Evolutionary conservation across 1,284 basidiomycete species (phyloP), one percentile per base, ranked within the genome.

Genomic region (Pholiota adiposa): DNA sequence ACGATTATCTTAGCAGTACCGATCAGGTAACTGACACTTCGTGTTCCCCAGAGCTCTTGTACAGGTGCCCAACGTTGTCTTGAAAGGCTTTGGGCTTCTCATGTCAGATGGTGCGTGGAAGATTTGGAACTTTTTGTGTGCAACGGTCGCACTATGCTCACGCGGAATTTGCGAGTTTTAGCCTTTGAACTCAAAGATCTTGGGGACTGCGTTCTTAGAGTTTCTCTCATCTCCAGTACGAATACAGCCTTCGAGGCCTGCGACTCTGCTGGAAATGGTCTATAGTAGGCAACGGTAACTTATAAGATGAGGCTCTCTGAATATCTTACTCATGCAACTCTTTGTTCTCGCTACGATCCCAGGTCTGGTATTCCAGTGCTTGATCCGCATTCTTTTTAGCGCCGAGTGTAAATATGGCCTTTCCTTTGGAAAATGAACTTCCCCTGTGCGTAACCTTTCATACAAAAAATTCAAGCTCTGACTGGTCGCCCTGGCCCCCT

Each of bases 31-130:
- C 14, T 40, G 38, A 36, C 51, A 38, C 34, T 18, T 23, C 12
- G 33, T 41, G 51, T 29, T 41, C 36, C 38, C 36, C 23, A 41
- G 21, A 11, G 6, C 4, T 43, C 21, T 23, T 41, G 25, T 29
- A 12, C 44, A 46, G 27, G 44, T 23, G 44, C 44, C 23, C 44
- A 27, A n/a, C 25, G 23, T 46, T 46, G 44, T 27, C 44, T 46
- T 27, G 23, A 29, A 46, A 23, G 19, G 14, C 38, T 40, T 16
- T 40, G 14, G 2, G 19, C 51, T 53, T 53, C 51, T 53, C 51
- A 53, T 53, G 51, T 53, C 51, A 53, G n/a, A 12, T 16, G 21
- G 38, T 27, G 19, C 51, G 51, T 53, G 51, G 38, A 53, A 53
- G 38, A 8, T 11, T 53, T n/a, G 9, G 38, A n/a, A 12, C 8